Evolutionary conservation across 140 eudicot genomes (phyloP), one percentile per base, ranked within the genome.

Genomic region (Erigeron philadelphicus): DNA sequence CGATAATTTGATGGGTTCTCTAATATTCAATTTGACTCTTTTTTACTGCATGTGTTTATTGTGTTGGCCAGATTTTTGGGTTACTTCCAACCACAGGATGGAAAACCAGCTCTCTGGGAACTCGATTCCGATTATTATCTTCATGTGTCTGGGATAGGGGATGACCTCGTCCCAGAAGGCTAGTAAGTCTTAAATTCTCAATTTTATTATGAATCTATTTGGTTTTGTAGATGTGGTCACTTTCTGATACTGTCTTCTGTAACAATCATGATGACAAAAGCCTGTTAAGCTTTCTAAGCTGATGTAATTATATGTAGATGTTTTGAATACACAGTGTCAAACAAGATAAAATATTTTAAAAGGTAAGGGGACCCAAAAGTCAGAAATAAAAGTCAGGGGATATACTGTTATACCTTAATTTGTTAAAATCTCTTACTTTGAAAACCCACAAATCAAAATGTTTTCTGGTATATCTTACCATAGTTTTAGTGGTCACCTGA

Each of bases 31-130:
- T 17, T 54, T 40, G 42, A 38, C 53, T 7, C n/a, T 49, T 47
- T 63, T 25, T 74, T 31, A 67, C 41, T 73, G 10, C 23, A 17
- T 52, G 54, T 70, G 16, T 45, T 63, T 53, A 44, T 57, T 67
- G 43, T 17, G 25, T 54, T 81, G 63, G 16, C 58, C 85, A 91
- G 97, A 77, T 93, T 93, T 72, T 85, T 93, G 83, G 98, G 98
- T 55, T 87, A 89, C 77, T 93, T 93, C 67, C 87, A 87, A 68
- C 99, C 99, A 61, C 90, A 83, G 68, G 96, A 89, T 81, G 97
- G 99, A 59, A 93, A 87, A 77, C 90, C 99, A 60, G 96, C 99
- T 55, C 87, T 93, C 23, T 93, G 99, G 99, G 99, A 93, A 71
- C 83, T 93, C 80, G 99, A 93, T 77, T 89, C 99, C 57, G 99